These are phyloP conservation scores for Silene noctiflora DNA, from an alignment of 179 eudicot species.

Conservation along the genomic window DNA sequence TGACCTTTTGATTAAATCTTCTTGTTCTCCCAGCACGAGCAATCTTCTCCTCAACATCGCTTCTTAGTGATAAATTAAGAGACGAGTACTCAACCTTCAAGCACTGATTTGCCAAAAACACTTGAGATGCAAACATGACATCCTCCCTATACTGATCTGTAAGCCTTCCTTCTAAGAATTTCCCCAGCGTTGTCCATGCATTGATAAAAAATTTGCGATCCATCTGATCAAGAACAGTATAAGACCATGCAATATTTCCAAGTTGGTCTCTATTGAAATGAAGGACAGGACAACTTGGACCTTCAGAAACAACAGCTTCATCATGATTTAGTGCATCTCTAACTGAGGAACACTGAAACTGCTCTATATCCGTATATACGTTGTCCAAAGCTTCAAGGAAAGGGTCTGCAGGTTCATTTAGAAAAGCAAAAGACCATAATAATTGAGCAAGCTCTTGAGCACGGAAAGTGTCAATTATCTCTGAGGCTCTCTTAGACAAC, in stretches of 20 bases:
- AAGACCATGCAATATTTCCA: slow-evolving; percentile 91
- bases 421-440: slow-evolving; percentile 89
- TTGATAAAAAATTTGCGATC: slow-evolving; percentile 54
- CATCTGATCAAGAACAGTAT: slow-evolving; percentile 72
- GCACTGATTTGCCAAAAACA: slow-evolving; percentile 75
- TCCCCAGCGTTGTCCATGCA: slow-evolving; percentile 62
- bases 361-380: slow-evolving; percentile 41
- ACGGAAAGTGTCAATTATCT: slow-evolving; percentile 58
- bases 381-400: slow-evolving; percentile 66
- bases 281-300: slow-evolving; percentile 32
- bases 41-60: slow-evolving; percentile 65
- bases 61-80: slow-evolving; percentile 47
- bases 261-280: slow-evolving; percentile 67
- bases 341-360: slow-evolving; percentile 39
- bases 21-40: slow-evolving; percentile 67
- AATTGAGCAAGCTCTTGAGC: slow-evolving; percentile 91
- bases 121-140: slow-evolving; percentile 87
- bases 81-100: slow-evolving; percentile 71
- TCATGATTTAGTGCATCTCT: slow-evolving; percentile 24
- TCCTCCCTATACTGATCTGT: slow-evolving; percentile 85
- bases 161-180: slow-evolving; percentile 57
- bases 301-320: slow-evolving; percentile 23
- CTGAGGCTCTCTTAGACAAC: slow-evolving; percentile 59
- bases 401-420: slow-evolving; percentile 59
- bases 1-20: slow-evolving; percentile 75